A percentile compares a stretch with the other conserved stretches of the same genome.
phyloP scores from a whole-genome alignment of 768 basidiomycete species.

The Lentinula raphanica region DNA sequence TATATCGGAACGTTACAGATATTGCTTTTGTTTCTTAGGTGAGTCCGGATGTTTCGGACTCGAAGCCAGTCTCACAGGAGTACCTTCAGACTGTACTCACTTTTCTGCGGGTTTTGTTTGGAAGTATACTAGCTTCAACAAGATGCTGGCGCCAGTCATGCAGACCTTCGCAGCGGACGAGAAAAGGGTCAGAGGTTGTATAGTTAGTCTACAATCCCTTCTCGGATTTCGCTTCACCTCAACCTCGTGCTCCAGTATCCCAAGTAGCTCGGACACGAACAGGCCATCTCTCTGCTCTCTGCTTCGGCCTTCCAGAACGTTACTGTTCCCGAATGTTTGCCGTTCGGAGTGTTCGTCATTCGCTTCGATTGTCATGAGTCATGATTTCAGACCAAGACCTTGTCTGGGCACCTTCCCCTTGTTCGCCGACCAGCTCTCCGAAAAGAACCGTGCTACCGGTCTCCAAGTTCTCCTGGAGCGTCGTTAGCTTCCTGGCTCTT shows the following conservation, averaged over 20 bases:
- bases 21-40: constrained; percentile 47
- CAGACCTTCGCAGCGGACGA: constrained; percentile 99
- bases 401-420: constrained; percentile 95
- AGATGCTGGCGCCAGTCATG: constrained; percentile 99
- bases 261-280: constrained; percentile 96
- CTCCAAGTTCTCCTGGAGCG: constrained; percentile 98
- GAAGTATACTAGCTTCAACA: constrained; percentile 99
- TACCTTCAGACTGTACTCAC: constrained; percentile 89
- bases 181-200: constrained; percentile 98
- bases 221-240: constrained; percentile 1
- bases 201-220: constrained; percentile 52
- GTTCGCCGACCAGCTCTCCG: constrained; percentile 98
- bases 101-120: constrained; percentile 99
- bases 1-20: background rate
- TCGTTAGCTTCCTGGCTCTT: constrained; percentile 85
- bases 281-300: constrained; percentile 94
- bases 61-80: constrained; percentile 83
- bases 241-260: constrained; percentile 70
- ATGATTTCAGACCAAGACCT: constrained; percentile 99
- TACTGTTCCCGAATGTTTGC: constrained; percentile 99
- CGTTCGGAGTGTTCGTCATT: constrained; percentile 98
- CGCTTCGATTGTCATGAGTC: constrained; percentile 96
- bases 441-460: constrained; percentile 99
- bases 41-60: constrained; percentile 97
- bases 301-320: constrained; percentile 93